Base-by-base conservation (phyloP, 2,329 filamentous ascomycete genomes). In the Trichophyton rubrum region DNA sequence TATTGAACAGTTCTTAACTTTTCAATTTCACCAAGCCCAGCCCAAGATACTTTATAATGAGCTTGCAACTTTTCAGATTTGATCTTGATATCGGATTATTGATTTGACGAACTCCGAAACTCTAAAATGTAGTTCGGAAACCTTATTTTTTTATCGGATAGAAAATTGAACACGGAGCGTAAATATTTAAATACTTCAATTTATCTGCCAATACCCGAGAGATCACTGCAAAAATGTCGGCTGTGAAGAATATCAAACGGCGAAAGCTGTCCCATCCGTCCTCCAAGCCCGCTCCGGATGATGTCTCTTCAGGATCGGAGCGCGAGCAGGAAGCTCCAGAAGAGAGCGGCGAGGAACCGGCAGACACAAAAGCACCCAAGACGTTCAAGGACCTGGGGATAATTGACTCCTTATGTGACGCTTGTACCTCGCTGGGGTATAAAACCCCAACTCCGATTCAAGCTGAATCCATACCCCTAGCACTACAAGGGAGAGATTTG, bases 401-500 rank as follows among this genome's bases (percentile, higher is more conserved):
- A 60, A 86, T 90, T 62, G 89, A 93, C 62, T 82, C 87, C 33
- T 80, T 99, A 59, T 95, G 89, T 75, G 91, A 97, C 71, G 90
- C 92, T 57, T 97, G 92, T 75, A 82, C 82, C 3, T 79, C 83
- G 0, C 81, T 97, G 59, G 87, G 88, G 64, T 99, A 90, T 80
- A 95, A 87, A 68, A 75, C 81, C 30, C 89, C 93, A 0, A 99
- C 92, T 1, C 87, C 91, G 0, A 97, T 99, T 65, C 93, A 96
- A 73, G 81, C 81, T 58, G 83, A 95, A 72, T 82, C 90, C 0
- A 95, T 97, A 67, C 92, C 92, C 3, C 70, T 84, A 3, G 91
- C 91, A 40, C 80, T 96, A 3, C 75, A 88, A 68, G 85, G 87
- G 59, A 84, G 90, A 68, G 93, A 97, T 73, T 79, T 97, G 38